Percentiles rank a stretch among this genome's conserved stretches.
These are phyloP conservation scores for Heterobasidion occidentale DNA, from an alignment of 1,284 basidiomycete species.

Conservation along the genomic window DNA sequence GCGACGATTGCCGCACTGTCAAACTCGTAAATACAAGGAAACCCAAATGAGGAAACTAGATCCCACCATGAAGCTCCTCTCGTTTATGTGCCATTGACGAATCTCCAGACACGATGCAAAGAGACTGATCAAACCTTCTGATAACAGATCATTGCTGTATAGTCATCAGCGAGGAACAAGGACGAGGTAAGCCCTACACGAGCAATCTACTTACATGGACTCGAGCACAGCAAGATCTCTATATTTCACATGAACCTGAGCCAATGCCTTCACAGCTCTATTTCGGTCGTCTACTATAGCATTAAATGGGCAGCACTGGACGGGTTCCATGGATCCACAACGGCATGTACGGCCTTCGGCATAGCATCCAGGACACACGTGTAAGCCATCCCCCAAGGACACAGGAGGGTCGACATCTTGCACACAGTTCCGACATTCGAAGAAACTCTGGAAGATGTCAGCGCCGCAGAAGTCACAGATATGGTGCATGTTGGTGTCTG, in stretches of 20 bases:
- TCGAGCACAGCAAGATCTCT: not conserved
- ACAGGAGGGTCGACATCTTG: slow-evolving; percentile 8
- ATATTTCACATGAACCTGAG: slow-evolving; percentile 1
- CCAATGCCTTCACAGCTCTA: slow-evolving; percentile 19
- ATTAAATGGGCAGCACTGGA: slow-evolving; percentile 40
- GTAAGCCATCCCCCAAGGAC: slow-evolving; percentile 32
- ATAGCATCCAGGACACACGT: slow-evolving; percentile 64
- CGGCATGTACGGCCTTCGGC: slow-evolving; percentile 62
- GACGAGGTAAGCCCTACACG: too few species aligned
- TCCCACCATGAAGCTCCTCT: not conserved
- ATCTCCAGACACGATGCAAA: slow-evolving; percentile 30
- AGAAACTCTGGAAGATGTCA: slow-evolving; percentile 73
- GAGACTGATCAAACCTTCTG: slow-evolving; percentile 13
- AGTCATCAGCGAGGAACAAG: not conserved
- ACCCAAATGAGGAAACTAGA: not conserved
- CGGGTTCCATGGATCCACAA: slow-evolving; percentile 50
- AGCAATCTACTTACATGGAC: not conserved
- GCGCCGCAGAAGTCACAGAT: slow-evolving; percentile 69
- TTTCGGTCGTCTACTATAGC: slow-evolving; percentile 32
- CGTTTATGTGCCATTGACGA: slow-evolving; percentile 12
- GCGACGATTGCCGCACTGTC: not conserved
- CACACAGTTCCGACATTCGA: slow-evolving; percentile 50
- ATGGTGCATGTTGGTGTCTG: slow-evolving; percentile 21
- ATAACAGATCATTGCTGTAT: slow-evolving; percentile 3
- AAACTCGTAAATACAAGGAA: not conserved